Base-by-base conservation (phyloP, 257 asterid genomes). In the Lithospermum erythrorhizon region DNA sequence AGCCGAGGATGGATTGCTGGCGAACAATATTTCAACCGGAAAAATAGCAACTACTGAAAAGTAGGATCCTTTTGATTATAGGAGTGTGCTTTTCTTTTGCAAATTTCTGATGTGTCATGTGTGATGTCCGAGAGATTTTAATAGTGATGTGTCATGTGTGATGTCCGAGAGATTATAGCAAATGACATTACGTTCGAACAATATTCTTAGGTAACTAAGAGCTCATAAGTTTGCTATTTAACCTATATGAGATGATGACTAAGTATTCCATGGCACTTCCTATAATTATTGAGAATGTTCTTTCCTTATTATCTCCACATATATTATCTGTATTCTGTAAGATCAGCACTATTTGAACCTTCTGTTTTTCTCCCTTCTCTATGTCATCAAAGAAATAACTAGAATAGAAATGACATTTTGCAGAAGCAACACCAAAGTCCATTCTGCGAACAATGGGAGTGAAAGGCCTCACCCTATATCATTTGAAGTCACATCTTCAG, bases 361-460 rank as follows among this genome's bases (percentile, higher is more conserved):
- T 27, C 23, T 18, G 30, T 59, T 41, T 27, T 19, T 58, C 45
- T 29, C 27, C 52, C 15, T 54, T 25, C 32, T 35, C 45, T 45
- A 57, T n/a, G 23, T 55, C 63, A 53, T 20, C 37, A 30, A 52
- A 62, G 63, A 59, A 27, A 37, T 3, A 18, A 14, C 19, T 58
- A 65, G 65, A 53, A 59, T 67, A 11, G 5, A 13, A 11, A 11
- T 35, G 3, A 54, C 61, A 55, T 60, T 68, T 64, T 77, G 73
- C 89, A 89, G 96, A 89, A 79, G 96, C 96, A 25, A 89, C 96
- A 16, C 96, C 96, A 16, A 89, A 89, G 77, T 90, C 96, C 25
- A 74, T 89, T 58, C 63, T 86, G 90, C 82, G 94, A 52, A 81
- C 96, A 32, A 89, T 89, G 95, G 89, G 96, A 65, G 95, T 86